phyloP scores from a whole-genome alignment of 345 rosid species.

The Salix caprea region DNA sequence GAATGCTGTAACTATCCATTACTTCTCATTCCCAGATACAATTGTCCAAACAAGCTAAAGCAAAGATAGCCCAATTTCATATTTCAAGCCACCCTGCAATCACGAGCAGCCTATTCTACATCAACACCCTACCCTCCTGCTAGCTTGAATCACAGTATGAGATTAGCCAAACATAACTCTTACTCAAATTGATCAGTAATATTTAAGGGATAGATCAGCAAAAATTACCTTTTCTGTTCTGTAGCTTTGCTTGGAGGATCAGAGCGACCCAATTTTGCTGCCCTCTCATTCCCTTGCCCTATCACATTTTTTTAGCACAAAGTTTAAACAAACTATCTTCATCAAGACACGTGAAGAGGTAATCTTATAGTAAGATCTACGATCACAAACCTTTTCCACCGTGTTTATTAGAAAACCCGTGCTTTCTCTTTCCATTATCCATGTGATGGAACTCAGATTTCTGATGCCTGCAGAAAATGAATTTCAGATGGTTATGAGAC shows the following conservation, averaged over 20 bases:
- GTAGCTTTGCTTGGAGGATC: slow-evolving; percentile 24
- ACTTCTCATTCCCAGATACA: no score
- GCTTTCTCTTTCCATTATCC: slow-evolving; percentile 47
- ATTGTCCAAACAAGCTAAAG: no score
- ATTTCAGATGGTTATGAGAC: slow-evolving; percentile 13
- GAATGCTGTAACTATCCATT: no score
- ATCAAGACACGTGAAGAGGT: neutral
- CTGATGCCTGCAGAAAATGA: slow-evolving; percentile 42
- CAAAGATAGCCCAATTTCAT: no score
- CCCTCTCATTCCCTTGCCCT: slow-evolving; percentile 40
- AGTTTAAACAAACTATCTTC: neutral
- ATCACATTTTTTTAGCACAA: slow-evolving; percentile 2
- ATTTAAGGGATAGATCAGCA: neutral
- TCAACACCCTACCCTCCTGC: neutral
- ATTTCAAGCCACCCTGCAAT: no score
- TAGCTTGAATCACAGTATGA: neutral
- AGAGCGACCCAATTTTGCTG: slow-evolving; percentile 21
- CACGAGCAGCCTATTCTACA: no score
- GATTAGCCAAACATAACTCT: neutral
- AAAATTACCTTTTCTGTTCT: slow-evolving; percentile 48
- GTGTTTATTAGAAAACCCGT: slow-evolving; percentile 33
- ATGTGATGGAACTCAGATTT: slow-evolving; percentile 43
- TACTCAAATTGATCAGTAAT: neutral
- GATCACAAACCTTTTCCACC: slow-evolving; percentile 47
- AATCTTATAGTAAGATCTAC: neutral